Conservation (phyloP, 495 filamentous ascomycete genomes). For the Extremus antarcticus region DNA sequence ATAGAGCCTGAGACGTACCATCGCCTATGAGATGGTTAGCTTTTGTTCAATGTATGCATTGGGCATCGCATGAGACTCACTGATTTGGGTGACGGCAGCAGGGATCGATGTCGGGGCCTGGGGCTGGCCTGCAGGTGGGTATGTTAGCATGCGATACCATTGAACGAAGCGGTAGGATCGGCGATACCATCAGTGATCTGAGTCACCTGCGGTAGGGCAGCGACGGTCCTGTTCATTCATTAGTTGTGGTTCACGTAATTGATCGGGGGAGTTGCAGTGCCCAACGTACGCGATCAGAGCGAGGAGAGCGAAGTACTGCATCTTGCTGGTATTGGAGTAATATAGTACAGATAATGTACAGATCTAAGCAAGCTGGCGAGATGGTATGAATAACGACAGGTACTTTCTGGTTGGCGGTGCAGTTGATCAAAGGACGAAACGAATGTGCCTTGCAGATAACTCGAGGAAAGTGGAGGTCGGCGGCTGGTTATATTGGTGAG, state of each 20-base stretch:
- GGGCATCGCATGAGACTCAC: conserved; percentile 30
- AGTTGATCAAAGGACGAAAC: neutral
- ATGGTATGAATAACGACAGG: neutral
- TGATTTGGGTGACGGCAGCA: conserved; percentile 10
- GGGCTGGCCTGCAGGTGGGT: too few relatives aligned
- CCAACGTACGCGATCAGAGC: neutral
- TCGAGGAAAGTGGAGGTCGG: neutral
- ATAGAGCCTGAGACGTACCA: too few relatives aligned
- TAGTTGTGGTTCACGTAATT: neutral
- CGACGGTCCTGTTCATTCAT: neutral
- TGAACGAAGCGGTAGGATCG: too few relatives aligned
- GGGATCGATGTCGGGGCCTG: conserved; percentile 5
- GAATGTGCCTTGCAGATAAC: neutral
- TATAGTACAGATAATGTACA: neutral
- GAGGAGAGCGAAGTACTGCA: neutral
- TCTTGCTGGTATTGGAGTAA: neutral
- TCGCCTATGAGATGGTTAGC: too few relatives aligned
- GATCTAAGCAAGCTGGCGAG: neutral
- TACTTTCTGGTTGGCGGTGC: neutral
- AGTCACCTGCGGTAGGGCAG: conserved; percentile 3
- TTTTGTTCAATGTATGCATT: too few relatives aligned
- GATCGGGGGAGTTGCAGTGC: neutral
- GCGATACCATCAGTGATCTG: conserved; percentile 14
- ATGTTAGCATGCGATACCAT: too few relatives aligned
- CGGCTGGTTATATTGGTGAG: neutral